Conservation (phyloP, 306 rosid species). For the Inga leiocalycina region DNA sequence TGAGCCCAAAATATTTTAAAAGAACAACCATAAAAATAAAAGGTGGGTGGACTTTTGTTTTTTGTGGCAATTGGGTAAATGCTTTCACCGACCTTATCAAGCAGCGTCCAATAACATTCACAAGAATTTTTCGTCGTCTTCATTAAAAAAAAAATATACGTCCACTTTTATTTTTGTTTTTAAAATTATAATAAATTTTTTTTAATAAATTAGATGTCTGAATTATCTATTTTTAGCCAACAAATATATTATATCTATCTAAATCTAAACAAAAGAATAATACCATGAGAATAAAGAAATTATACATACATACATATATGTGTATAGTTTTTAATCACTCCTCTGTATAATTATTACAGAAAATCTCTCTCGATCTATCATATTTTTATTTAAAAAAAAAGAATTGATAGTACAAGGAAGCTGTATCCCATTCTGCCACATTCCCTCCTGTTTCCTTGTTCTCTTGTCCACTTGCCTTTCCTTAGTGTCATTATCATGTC, state of each 20-base stretch:
- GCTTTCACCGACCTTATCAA: slow-evolving; percentile 24
- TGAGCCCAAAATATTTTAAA: background rate
- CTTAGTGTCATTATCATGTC: background rate
- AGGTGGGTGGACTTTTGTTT: background rate
- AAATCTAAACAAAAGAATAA: background rate
- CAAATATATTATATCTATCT: background rate
- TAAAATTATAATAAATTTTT: background rate
- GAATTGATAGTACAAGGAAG: background rate
- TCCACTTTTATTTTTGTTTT: background rate
- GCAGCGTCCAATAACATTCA: slow-evolving; percentile 15
- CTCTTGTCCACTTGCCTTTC: background rate
- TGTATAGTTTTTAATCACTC: background rate
- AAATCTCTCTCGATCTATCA: background rate
- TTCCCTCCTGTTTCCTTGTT: background rate
- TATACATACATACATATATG: too few relatives aligned
- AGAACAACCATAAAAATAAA: background rate
- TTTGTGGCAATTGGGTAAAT: background rate
- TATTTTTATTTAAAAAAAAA: background rate
- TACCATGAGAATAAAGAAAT: background rate
- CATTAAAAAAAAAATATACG: background rate
- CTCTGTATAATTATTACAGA: background rate
- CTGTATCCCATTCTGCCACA: background rate
- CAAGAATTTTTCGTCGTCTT: background rate
- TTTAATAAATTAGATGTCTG: background rate
- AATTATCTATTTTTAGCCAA: background rate